A percentile compares a stretch with the other conserved stretches of the same genome.
These are phyloP conservation scores for Gossypium anomalum DNA, from an alignment of 345 rosid genomes.

Conservation along the genomic window DNA sequence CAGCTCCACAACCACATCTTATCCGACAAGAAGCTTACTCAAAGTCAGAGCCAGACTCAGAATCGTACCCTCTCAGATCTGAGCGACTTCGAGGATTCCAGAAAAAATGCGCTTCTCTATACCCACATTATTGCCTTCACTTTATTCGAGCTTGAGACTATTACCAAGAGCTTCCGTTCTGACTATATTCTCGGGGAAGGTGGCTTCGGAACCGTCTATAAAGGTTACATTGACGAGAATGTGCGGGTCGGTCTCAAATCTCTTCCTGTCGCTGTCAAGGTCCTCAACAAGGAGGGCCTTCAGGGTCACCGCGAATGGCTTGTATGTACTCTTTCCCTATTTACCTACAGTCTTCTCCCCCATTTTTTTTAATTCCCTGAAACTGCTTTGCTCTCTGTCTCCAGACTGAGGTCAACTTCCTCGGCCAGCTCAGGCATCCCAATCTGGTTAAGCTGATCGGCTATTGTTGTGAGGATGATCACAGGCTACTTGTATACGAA, in stretches of 20 bases:
- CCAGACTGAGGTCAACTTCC: constrained; percentile 49
- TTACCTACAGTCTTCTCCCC: background rate
- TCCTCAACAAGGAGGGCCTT: constrained; percentile 92
- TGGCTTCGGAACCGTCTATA: constrained; percentile 92
- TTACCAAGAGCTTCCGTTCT: constrained; percentile 94
- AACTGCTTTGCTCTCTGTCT: background rate
- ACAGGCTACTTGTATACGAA: constrained; percentile 84
- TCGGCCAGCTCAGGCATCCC: constrained; percentile 96
- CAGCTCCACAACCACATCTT: constrained; percentile 52
- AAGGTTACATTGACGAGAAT: constrained; percentile 94
- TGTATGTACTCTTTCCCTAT: constrained; percentile 27
- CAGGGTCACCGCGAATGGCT: constrained; percentile 99
- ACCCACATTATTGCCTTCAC: constrained; percentile 81
- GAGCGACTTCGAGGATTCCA: constrained; percentile 65
- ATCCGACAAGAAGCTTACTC: constrained; percentile 57
- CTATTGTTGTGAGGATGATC: constrained; percentile 92
- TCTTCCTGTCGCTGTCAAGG: constrained; percentile 95
- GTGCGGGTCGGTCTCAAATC: constrained; percentile 91
- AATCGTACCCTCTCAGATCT: constrained; percentile 81
- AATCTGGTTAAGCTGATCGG: constrained; percentile 93
- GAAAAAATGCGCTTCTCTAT: constrained; percentile 62
- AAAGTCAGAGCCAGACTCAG: constrained; percentile 65
- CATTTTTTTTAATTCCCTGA: background rate
- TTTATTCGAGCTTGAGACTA: constrained; percentile 85
- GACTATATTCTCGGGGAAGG: constrained; percentile 97